Base-by-base conservation (phyloP, 2,329 filamentous ascomycete genomes). In the Aspergillus ochraceoroseus region DNA sequence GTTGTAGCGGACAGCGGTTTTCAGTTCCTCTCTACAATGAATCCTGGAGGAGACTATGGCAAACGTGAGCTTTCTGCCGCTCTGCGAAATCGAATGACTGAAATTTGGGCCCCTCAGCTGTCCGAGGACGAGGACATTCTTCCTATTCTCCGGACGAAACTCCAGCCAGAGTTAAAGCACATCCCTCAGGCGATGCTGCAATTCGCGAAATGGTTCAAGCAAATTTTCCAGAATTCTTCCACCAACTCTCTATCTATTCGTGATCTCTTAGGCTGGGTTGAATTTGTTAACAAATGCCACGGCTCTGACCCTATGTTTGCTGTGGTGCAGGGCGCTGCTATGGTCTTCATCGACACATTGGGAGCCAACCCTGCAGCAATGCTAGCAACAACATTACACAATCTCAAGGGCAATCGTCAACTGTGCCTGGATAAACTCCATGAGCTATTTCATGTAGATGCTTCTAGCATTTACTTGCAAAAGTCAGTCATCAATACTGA, bases 11-110 rank as follows among this genome's bases (percentile, higher is more conserved):
- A 74, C 7, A 73, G 83, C 27, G 86, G 84, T 0, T 99, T 96
- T 64, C 89, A 98, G 57, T 95, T 98, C 65, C 79, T 98, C 44
- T 90, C 92, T 3, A 98, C 92, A 0, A 99, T 99, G 92, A 99
- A 99, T 53, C 92, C 92, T 6, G 94, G 94, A 35, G 92, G 94
- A 31, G 92, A 99, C 59, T 98, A 96, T 62, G 92, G 92, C 50
- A 99, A 99, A 69, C 87, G 90, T 53, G 92, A 99, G 63, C 75
- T 99, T 8, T 98, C 92, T 1, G 92, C 92, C 2, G 94, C 92
- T 9, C 70, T 99, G 44, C 79, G 92, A 31, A 98, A 99, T 61
- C 85, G 92, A 45, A 95, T 99, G 62, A 99, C 92, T 0, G 92
- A 99, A 65, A 95, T 99, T 6, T 98, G 92, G 92, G 92, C 96